A percentile compares a stretch with the other conserved stretches of the same genome.
phyloP scores from a whole-genome alignment of 2,329 filamentous ascomycete species.

The Trichoderma endophyticum region DNA sequence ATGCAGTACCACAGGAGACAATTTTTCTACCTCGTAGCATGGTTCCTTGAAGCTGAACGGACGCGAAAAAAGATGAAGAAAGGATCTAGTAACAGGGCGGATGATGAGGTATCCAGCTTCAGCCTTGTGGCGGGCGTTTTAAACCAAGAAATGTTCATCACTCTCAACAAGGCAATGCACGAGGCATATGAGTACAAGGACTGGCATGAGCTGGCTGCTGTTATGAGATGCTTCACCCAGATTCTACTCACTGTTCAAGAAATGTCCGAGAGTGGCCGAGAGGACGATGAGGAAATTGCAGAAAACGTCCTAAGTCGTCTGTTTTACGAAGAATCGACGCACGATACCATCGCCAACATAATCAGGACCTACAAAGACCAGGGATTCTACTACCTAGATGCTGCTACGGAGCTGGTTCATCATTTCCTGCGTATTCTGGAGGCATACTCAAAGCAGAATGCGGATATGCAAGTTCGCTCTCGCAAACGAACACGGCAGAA shows the following conservation, averaged over 20 bases:
- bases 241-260: conserved; percentile 89
- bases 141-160: conserved; percentile 92
- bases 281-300: conserved; percentile 96
- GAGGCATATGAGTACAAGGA: conserved; percentile 75
- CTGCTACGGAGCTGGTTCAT: conserved; percentile 84
- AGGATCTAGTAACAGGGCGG: conserved; percentile 42
- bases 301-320: conserved; percentile 95
- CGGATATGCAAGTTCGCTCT: conserved; percentile 88
- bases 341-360: conserved; percentile 80
- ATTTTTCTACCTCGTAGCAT: conserved; percentile 88
- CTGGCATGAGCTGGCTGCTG: conserved; percentile 81
- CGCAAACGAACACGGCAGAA: conserved; percentile 70
- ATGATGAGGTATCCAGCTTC: conserved; percentile 68
- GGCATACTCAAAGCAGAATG: conserved; percentile 89
- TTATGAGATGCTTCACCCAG: conserved; percentile 93
- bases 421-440: conserved; percentile 91
- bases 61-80: conserved; percentile 62
- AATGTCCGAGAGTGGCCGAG: conserved; percentile 77
- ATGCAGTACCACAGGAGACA: conserved; percentile 74
- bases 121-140: conserved; percentile 84
- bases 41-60: conserved; percentile 88
- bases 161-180: conserved; percentile 79
- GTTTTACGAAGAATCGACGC: conserved; percentile 96
- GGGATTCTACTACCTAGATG: conserved; percentile 88
- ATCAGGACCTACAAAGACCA: conserved; percentile 88